A percentile compares a stretch with the other conserved stretches of the same genome.
Conservation (phyloP, 2,329 filamentous ascomycete genomes). For the Aspergillus ibericus region DNA sequence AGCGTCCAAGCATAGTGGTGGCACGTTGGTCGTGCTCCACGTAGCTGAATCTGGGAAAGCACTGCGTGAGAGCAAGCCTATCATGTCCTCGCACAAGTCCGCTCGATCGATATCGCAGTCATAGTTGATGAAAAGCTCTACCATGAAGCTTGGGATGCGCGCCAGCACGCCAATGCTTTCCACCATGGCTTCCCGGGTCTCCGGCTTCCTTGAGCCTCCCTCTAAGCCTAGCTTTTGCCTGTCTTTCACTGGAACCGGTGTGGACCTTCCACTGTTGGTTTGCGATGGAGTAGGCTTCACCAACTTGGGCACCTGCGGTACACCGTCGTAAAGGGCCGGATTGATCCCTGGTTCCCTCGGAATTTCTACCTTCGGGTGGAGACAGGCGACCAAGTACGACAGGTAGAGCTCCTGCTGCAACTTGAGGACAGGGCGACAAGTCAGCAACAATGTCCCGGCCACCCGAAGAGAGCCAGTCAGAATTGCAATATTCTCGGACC, state of each 20-base stretch:
- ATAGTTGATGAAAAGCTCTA: conserved; percentile 95
- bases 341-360: conserved; percentile 88
- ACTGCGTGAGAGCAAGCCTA: conserved; percentile 87
- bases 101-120: conserved; percentile 90
- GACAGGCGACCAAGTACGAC: conserved; percentile 88
- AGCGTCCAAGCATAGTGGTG: conserved; percentile 89
- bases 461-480: conserved; percentile 91
- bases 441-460: conserved; percentile 84
- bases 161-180: conserved; percentile 91
- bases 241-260: conserved; percentile 88
- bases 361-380: conserved; percentile 93
- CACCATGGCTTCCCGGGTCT: conserved; percentile 96
- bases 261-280: conserved; percentile 75
- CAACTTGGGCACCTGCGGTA: conserved; percentile 85
- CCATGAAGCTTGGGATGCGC: conserved; percentile 90
- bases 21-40: conserved; percentile 98
- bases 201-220: conserved; percentile 86
- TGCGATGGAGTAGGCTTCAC: conserved; percentile 78
- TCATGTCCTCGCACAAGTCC: conserved; percentile 92
- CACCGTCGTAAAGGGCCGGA: conserved; percentile 85
- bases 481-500: conserved; percentile 94
- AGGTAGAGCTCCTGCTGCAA: conserved; percentile 95
- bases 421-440: conserved; percentile 86
- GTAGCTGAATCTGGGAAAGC: conserved; percentile 95
- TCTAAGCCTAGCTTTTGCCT: conserved; percentile 90